A percentile compares a stretch with the other conserved stretches of the same genome.
Evolutionary conservation across 441 rosid genomes (phyloP).

Genomic region (Raphanus hybrid): DNA sequence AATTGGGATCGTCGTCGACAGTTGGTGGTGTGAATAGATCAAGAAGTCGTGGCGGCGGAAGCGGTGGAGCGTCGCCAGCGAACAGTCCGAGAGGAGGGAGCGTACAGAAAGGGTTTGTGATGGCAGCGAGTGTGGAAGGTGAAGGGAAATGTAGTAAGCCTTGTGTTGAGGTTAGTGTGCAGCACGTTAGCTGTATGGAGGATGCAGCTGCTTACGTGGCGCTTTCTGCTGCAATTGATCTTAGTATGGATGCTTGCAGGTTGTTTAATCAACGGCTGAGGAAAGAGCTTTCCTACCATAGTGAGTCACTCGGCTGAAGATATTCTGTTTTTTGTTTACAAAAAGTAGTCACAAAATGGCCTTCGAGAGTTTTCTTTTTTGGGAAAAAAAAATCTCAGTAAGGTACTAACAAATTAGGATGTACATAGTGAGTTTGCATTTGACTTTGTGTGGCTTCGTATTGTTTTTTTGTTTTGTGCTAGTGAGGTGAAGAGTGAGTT

Average conservation of each 20-base stretch:
- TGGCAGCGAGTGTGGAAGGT: constrained; percentile 83
- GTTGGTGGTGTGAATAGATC: constrained; percentile 21
- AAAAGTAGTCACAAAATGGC: constrained; percentile 22
- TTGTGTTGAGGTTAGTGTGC: constrained; percentile 79
- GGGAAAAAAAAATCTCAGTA: background rate
- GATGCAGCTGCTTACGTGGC: constrained; percentile 96
- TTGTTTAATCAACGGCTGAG: constrained; percentile 88
- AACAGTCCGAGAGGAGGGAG: constrained; percentile 79
- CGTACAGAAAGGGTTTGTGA: constrained; percentile 73
- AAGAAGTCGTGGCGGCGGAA: constrained; percentile 35
- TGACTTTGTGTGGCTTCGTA: constrained; percentile 32
- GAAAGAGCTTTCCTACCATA: constrained; percentile 71
- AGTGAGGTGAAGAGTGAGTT: constrained; percentile 33
- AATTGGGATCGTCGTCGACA: constrained; percentile 51
- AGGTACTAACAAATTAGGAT: constrained; percentile 35
- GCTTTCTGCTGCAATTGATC: constrained; percentile 79
- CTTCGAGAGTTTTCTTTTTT: constrained; percentile 5
- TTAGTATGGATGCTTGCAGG: constrained; percentile 92
- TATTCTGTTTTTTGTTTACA: background rate
- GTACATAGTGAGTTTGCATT: constrained; percentile 33
- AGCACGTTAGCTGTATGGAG: constrained; percentile 86
- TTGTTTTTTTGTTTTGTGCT: background rate
- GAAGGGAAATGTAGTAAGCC: constrained; percentile 89
- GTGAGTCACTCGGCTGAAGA: constrained; percentile 50
- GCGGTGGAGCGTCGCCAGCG: constrained; percentile 56